Percentiles rank a stretch among this genome's conserved stretches.
These are phyloP conservation scores for Pseudognaphalium luteoalbum DNA, from an alignment of 129 eudicot species.

Conservation along the genomic window DNA sequence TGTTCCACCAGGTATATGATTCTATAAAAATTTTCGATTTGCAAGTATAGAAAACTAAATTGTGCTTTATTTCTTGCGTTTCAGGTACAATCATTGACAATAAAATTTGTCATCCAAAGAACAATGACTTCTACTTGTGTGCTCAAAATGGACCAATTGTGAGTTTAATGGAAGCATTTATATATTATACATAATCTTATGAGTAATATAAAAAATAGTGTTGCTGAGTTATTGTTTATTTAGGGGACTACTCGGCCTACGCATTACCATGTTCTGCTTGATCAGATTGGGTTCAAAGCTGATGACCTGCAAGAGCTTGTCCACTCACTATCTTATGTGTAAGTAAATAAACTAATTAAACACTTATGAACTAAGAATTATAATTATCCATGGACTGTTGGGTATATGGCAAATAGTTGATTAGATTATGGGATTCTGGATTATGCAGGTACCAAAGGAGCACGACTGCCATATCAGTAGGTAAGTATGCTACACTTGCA, in stretches of 20 bases:
- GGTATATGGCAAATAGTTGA: too few species aligned
- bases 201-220: too few species aligned
- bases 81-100: too few species aligned
- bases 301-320: slow-evolving; percentile 83
- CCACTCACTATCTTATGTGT: slow-evolving; percentile 75
- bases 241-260: slow-evolving; percentile 83
- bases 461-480: slow-evolving; percentile 75
- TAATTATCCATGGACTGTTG: too few species aligned
- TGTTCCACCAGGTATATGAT: too few species aligned
- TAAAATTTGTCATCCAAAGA: too few species aligned
- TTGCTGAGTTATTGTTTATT: not conserved
- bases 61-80: too few species aligned
- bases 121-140: too few species aligned
- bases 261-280: slow-evolving; percentile 75
- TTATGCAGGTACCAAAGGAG: slow-evolving; percentile 69
- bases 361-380: not conserved
- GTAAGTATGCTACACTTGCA: slow-evolving; percentile 3
- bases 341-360: slow-evolving; percentile 21
- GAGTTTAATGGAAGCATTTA: not conserved
- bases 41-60: too few species aligned
- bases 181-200: not conserved
- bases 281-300: slow-evolving; percentile 64
- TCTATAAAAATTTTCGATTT: too few species aligned
- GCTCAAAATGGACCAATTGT: too few species aligned
- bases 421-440: slow-evolving; percentile 29